A percentile compares a stretch with the other conserved stretches of the same genome.
Evolutionary conservation across 106 monocot genomes (phyloP).

Genomic region (Vanilla planifolia): DNA sequence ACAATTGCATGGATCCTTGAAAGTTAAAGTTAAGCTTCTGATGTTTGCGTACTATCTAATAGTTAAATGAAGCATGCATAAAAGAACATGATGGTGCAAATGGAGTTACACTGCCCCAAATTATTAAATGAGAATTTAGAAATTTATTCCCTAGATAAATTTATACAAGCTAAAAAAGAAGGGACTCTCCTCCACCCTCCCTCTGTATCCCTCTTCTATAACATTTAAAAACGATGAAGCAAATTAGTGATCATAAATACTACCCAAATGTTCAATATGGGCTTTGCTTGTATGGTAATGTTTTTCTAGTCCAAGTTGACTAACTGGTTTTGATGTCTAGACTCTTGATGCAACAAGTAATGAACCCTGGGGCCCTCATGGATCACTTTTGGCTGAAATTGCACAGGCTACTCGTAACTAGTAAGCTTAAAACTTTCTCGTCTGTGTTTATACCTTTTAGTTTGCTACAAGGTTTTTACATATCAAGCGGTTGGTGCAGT

Average conservation of each 20-base stretch:
- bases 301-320: background rate
- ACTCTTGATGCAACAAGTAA: constrained; percentile 97
- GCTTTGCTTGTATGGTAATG: background rate
- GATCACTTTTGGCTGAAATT: constrained; percentile 70
- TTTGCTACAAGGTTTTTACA: background rate
- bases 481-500: constrained; percentile 37
- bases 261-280: background rate
- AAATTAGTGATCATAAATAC: background rate
- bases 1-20: background rate
- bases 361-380: constrained; percentile 98
- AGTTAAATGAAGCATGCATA: too few species aligned
- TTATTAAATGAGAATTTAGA: too few species aligned
- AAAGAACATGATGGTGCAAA: too few species aligned
- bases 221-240: background rate
- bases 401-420: constrained; percentile 76
- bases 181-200: background rate
- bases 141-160: too few species aligned
- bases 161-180: background rate
- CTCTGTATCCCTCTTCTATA: too few species aligned
- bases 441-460: background rate
- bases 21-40: too few species aligned
- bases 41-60: too few species aligned
- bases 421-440: constrained; percentile 27
- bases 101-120: too few species aligned
- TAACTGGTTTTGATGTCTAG: constrained; percentile 20